A percentile compares a stretch with the other conserved stretches of the same genome.
Evolutionary conservation across 805 yeast species (phyloP).

Genomic region (Isabelozyma pseudorhagii): DNA sequence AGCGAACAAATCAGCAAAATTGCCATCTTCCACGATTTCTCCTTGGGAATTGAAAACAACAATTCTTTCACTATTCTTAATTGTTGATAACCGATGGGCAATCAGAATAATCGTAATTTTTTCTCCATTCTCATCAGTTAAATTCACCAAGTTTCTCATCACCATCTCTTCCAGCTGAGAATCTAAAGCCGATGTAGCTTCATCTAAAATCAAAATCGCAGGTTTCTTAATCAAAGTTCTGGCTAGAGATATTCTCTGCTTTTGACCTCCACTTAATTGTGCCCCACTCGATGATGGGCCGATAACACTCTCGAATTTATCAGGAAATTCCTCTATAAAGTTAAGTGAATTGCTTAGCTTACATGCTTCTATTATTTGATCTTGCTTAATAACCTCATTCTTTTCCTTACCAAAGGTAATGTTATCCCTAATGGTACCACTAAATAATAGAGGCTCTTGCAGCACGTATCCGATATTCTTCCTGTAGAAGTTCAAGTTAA

Average conservation of each 20-base stretch:
- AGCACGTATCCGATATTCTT: slow-evolving; percentile 83
- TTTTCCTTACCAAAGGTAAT: slow-evolving; percentile 72
- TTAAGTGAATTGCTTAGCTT: slow-evolving; percentile 68
- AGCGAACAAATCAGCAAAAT: slow-evolving; percentile 21
- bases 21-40: slow-evolving; percentile 63
- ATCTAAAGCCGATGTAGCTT: slow-evolving; percentile 93
- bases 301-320: slow-evolving; percentile 74
- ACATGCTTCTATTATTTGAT: slow-evolving; percentile 50
- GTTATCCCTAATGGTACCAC: slow-evolving; percentile 83
- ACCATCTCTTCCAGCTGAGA: slow-evolving; percentile 85
- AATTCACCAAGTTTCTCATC: slow-evolving; percentile 56
- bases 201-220: slow-evolving; percentile 79
- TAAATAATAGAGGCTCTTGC: slow-evolving; percentile 87
- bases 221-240: slow-evolving; percentile 81
- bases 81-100: slow-evolving; percentile 89
- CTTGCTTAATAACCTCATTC: slow-evolving; percentile 45
- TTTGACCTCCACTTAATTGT: slow-evolving; percentile 92
- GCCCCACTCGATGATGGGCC: slow-evolving; percentile 79
- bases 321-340: slow-evolving; percentile 75
- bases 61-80: slow-evolving; percentile 75
- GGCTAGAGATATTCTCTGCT: slow-evolving; percentile 89
- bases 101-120: slow-evolving; percentile 75
- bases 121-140: slow-evolving; percentile 32
- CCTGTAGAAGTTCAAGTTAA: slow-evolving; percentile 72
- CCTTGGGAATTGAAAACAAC: slow-evolving; percentile 60